Conservation (phyloP, 2,329 filamentous ascomycete species). For the Diplodia seriata region DNA sequence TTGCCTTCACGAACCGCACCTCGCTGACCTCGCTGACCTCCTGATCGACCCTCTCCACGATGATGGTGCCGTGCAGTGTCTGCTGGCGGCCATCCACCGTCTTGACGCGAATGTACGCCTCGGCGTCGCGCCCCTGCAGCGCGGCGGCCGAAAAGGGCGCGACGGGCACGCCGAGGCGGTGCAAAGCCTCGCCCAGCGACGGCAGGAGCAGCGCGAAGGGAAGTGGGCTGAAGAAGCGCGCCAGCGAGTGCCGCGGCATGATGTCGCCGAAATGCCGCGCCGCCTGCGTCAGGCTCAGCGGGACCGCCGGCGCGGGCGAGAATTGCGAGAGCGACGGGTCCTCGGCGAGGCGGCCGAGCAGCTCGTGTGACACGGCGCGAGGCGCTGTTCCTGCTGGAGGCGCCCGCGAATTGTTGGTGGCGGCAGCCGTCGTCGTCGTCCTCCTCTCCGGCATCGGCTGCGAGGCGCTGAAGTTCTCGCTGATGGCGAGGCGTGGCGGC, state of each 20-base stretch:
- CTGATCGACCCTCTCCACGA: slow-evolving; percentile 70
- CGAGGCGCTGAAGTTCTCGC: slow-evolving; percentile 54
- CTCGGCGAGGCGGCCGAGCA: slow-evolving; percentile 73
- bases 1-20: slow-evolving; percentile 90
- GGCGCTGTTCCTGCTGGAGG: slow-evolving; percentile 30
- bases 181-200: slow-evolving; percentile 79
- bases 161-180: slow-evolving; percentile 82
- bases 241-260: slow-evolving; percentile 83
- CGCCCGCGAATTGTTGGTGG: too few relatives aligned
- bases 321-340: slow-evolving; percentile 89
- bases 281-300: slow-evolving; percentile 84
- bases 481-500: slow-evolving; percentile 63
- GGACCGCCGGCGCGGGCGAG: slow-evolving; percentile 76
- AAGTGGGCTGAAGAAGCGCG: slow-evolving; percentile 89
- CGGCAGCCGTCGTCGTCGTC: too few relatives aligned
- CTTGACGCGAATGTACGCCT: slow-evolving; percentile 73
- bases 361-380: slow-evolving; percentile 18
- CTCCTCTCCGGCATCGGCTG: slow-evolving; percentile 52
- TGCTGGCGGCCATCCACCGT: slow-evolving; percentile 76
- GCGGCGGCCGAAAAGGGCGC: slow-evolving; percentile 51
- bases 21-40: slow-evolving; percentile 85
- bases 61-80: slow-evolving; percentile 74
- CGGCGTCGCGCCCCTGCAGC: slow-evolving; percentile 54
- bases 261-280: slow-evolving; percentile 91
- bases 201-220: slow-evolving; percentile 77